These are phyloP conservation scores for Mytilinidion resinicola DNA, from an alignment of 495 filamentous ascomycete species.

Conservation along the genomic window DNA sequence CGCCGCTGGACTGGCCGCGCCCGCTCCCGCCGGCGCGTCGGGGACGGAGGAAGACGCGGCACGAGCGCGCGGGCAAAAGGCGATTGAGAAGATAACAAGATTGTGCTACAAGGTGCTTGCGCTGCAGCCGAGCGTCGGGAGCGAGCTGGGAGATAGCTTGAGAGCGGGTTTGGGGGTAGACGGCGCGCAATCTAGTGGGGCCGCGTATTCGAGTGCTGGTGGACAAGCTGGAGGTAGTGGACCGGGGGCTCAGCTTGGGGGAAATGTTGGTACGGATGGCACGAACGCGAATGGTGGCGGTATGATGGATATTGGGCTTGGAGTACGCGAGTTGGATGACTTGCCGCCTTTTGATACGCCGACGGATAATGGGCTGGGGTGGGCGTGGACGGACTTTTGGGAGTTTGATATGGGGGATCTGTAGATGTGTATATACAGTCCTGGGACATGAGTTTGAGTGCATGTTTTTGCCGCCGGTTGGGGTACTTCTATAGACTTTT, in stretches of 20 bases:
- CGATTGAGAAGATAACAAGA: constrained; percentile 10
- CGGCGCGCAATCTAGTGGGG: neutral
- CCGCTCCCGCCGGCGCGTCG: neutral
- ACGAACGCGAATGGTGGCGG: neutral
- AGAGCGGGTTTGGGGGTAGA: too few relatives aligned
- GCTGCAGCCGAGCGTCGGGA: constrained; percentile 7
- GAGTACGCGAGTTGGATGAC: constrained; percentile 1
- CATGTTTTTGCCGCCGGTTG: too few relatives aligned
- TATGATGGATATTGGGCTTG: neutral
- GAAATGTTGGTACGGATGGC: neutral
- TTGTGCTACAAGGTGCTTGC: constrained; percentile 20
- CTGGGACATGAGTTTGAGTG: too few relatives aligned
- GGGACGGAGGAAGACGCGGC: neutral
- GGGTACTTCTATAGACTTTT: too few relatives aligned
- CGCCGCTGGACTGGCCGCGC: neutral
- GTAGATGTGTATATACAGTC: too few relatives aligned
- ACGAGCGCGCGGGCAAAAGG: constrained; percentile 10
- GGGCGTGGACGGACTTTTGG: constrained; percentile 22
- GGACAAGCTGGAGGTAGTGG: neutral
- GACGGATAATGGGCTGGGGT: constrained; percentile 11
- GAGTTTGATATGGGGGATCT: constrained; percentile 22
- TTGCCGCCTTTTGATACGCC: constrained; percentile 11
- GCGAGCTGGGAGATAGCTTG: neutral
- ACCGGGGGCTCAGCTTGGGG: neutral
- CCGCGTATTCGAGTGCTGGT: neutral